Base-by-base conservation (phyloP, 2,329 filamentous ascomycete genomes). In the Colletotrichum lini region DNA sequence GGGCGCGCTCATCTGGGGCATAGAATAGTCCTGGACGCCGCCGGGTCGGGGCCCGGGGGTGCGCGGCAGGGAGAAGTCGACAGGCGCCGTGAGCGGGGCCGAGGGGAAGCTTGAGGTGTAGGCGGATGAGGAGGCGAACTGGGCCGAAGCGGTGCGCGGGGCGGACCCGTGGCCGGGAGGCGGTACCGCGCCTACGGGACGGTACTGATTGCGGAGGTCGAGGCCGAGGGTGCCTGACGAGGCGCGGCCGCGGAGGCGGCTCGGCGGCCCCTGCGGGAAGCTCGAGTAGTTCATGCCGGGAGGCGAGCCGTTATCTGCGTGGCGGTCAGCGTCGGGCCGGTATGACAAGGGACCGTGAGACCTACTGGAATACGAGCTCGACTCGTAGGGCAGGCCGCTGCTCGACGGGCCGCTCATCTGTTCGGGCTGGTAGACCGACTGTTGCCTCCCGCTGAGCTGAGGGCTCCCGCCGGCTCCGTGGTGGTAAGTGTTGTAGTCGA, bases 401-500 rank as follows among this genome's bases (percentile, higher is more conserved):
- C 82, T 80, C 38, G 83, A 76, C 30, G 78, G 82, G 63, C 78
- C 81, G 45, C 80, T 79, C 75, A 87, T 82, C 57, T 86, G 83
- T 61, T 88, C 85, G 2, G 84, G 78, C 64, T 85, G 85, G 70
- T 90, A 90, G 42, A 87, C 74, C 38, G 86, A 83, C 54, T 84
- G 83, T 45, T 87, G 86, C 60, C 87, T 81, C 50, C 83, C 83
- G 53, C 80, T 80, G 45, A 86, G 79, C 60, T 81, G 82, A 4
- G 88, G 84, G 75, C 86, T 89, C 8, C 80, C 77, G 67, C 82
- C 83, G 10, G 81, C 80, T 18, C 80, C 81, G 57, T 86, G 83
- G 56, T 86, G 83, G 75, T 89, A 90, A 13, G 82, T 84, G 13
- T 82, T 84, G 76, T 90, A 91, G 75, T 90, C 88, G 67, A 91